These are phyloP conservation scores for Galerina marginata DNA, from an alignment of 768 basidiomycete genomes.

Conservation along the genomic window DNA sequence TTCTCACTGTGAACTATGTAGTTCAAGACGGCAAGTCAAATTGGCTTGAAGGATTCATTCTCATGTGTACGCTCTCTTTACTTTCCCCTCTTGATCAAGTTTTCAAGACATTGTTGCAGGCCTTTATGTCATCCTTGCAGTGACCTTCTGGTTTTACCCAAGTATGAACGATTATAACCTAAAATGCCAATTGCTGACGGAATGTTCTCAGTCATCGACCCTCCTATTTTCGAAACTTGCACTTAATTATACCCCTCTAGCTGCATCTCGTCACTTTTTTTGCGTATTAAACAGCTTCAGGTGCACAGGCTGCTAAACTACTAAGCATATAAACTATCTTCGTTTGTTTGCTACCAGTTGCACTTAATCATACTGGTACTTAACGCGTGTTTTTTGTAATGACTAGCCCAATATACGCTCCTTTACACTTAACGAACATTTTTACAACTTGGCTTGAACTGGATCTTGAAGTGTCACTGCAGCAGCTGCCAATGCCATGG, in stretches of 20 bases:
- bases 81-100: not conserved
- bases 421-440: not conserved
- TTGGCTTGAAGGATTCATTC: constrained; percentile 77
- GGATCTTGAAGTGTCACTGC: constrained; percentile 72
- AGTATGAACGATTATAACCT: constrained; percentile 31
- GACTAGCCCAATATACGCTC: not conserved
- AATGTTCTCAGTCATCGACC: constrained; percentile 33
- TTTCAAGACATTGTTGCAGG: constrained; percentile 37
- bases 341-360: too few species aligned
- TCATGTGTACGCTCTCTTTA: constrained; percentile 40
- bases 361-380: too few species aligned
- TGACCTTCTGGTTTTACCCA: constrained; percentile 70
- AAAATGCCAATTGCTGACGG: not conserved
- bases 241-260: constrained; percentile 11
- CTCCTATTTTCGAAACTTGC: constrained; percentile 35
- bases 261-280: constrained; percentile 2
- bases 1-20: constrained; percentile 85
- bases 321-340: too few species aligned
- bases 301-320: too few species aligned
- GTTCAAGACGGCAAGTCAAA: constrained; percentile 84
- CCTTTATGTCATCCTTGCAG: constrained; percentile 73
- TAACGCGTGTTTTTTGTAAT: too few species aligned
- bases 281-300: too few species aligned
- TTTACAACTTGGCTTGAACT: constrained; percentile 61
- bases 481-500: constrained; percentile 75